Conservation (phyloP, 345 rosid species). For the Moringa oleifera region DNA sequence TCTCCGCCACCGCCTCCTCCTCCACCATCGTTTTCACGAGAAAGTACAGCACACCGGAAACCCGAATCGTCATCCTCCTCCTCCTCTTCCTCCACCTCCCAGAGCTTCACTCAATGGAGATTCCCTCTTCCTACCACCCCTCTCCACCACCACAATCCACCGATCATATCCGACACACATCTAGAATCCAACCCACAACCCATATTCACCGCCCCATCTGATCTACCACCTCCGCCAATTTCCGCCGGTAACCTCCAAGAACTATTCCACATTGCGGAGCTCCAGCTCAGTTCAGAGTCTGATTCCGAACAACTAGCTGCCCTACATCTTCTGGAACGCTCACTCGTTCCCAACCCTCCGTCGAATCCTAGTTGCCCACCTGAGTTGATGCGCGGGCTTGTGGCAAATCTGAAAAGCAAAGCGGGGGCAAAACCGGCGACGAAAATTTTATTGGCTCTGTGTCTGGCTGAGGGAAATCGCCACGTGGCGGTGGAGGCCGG, state of each 20-base stretch:
- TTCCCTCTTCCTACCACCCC: slow-evolving; percentile 60
- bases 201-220: slow-evolving; percentile 13
- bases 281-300: slow-evolving; percentile 51
- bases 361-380: slow-evolving; percentile 61
- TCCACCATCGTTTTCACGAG: slow-evolving; percentile 14
- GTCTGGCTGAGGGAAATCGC: slow-evolving; percentile 68
- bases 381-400: slow-evolving; percentile 62
- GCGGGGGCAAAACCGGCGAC: slow-evolving; percentile 60
- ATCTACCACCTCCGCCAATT: slow-evolving; percentile 33
- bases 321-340: slow-evolving; percentile 61
- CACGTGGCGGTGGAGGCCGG: slow-evolving; percentile 80
- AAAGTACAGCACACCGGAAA: slow-evolving; percentile 21
- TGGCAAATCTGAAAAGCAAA: slow-evolving; percentile 40
- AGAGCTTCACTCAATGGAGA: slow-evolving; percentile 89
- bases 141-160: slow-evolving; percentile 24
- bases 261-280: slow-evolving; percentile 65
- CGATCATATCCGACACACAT: slow-evolving; percentile 1
- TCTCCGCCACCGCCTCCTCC: slow-evolving; percentile 28
- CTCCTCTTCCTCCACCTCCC: slow-evolving; percentile 72
- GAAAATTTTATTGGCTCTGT: slow-evolving; percentile 67
- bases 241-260: slow-evolving; percentile 44
- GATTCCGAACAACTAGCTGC: slow-evolving; percentile 59
- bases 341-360: slow-evolving; percentile 72
- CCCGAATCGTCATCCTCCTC: slow-evolving; percentile 62
- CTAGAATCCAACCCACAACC: slow-evolving; percentile 8